Conservation (phyloP, 1,139 yeast genomes). For the Geotrichum phurueaensis region DNA sequence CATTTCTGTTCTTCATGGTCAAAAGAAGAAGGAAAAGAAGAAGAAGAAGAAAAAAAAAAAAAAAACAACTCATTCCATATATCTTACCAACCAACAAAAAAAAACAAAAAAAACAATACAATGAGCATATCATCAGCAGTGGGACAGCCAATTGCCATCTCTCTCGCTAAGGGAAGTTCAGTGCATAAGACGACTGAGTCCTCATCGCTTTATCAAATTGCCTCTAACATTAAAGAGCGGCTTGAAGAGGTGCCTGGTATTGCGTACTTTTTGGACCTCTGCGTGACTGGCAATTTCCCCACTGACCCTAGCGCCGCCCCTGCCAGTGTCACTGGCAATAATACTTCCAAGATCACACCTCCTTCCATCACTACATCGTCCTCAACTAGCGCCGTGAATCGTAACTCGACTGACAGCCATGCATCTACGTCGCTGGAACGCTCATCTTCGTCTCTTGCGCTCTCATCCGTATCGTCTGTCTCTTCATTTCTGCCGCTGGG, state of each 20-base stretch:
- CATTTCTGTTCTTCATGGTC: background rate
- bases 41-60: no score
- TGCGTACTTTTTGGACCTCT: slow-evolving; percentile 58
- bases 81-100: background rate
- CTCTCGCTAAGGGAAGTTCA: background rate
- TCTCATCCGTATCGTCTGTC: slow-evolving; percentile 5
- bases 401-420: slow-evolving; percentile 13
- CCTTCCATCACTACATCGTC: background rate
- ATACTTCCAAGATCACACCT: background rate
- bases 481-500: slow-evolving; percentile 24
- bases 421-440: slow-evolving; percentile 1
- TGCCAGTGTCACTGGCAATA: no score
- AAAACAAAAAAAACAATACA: background rate
- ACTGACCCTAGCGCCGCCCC: slow-evolving; percentile 15
- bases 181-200: slow-evolving; percentile 11
- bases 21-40: background rate
- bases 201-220: slow-evolving; percentile 64
- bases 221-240: slow-evolving; percentile 52
- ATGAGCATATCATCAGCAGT: background rate
- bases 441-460: slow-evolving; percentile 5
- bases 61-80: background rate
- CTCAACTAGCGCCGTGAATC: background rate
- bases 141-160: slow-evolving; percentile 1
- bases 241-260: slow-evolving; percentile 63
- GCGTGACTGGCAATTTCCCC: slow-evolving; percentile 20